Conservation (phyloP, 1,139 yeast genomes). For the Protomyces arabidopsidicola region DNA sequence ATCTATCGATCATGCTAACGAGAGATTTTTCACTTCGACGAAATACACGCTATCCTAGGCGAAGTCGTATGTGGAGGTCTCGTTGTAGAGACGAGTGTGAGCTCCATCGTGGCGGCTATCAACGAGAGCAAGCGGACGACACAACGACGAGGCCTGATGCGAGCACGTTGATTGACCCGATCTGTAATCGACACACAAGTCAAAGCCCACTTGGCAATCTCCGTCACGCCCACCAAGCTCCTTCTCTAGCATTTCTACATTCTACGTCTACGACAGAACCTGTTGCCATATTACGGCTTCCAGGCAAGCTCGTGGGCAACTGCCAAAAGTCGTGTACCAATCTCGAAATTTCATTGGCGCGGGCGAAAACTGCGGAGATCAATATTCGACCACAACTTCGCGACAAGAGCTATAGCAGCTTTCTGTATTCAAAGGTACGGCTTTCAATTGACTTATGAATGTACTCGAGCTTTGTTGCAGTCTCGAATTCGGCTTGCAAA, state of each 20-base stretch:
- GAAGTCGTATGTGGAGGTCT: conserved; percentile 96
- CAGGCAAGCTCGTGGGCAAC: too few relatives aligned
- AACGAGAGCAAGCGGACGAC: conserved; percentile 41
- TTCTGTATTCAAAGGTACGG: too few relatives aligned
- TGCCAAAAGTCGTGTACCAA: background rate
- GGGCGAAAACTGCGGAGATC: background rate
- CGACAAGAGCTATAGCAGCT: too few relatives aligned
- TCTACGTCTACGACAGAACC: too few relatives aligned
- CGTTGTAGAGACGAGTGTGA: conserved; percentile 93
- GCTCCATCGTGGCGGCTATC: conserved; percentile 67
- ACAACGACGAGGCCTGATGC: conserved; percentile 6
- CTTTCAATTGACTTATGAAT: too few relatives aligned
- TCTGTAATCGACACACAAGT: too few relatives aligned
- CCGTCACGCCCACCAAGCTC: too few relatives aligned
- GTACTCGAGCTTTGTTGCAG: too few relatives aligned
- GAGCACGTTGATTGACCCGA: background rate
- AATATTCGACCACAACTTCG: background rate
- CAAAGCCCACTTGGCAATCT: too few relatives aligned
- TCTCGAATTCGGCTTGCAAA: too few relatives aligned
- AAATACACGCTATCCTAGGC: conserved; percentile 73
- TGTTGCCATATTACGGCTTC: too few relatives aligned
- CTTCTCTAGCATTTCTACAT: too few relatives aligned
- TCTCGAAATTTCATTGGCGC: background rate
- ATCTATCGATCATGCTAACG: conserved; percentile 50
- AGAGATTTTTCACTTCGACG: conserved; percentile 73